Base-by-base conservation (phyloP, 441 rosid species). In the Biscutella auriculata region DNA sequence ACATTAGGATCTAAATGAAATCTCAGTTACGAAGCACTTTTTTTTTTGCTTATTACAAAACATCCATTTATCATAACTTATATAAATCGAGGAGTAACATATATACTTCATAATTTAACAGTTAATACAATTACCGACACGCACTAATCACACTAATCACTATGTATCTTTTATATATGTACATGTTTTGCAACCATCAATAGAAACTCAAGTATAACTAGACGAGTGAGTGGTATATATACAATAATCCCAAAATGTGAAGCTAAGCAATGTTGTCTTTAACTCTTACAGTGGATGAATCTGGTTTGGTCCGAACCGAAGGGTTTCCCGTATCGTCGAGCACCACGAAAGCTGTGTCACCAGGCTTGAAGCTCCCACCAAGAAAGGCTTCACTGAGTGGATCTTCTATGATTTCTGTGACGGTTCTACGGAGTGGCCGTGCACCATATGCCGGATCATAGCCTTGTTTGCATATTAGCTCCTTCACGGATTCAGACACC, bases 331-430 rank as follows among this genome's bases (percentile, higher is more conserved):
- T 71, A 53, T 73, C 79, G 79, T 93, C 98, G 11, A 93, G 68
- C 57, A 83, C 87, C 25, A 93, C 60, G 21, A 76, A 17, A 35
- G 87, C 92, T 0, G 93, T 84, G 72, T 88, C 95, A 9, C 97
- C 97, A 0, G 97, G 92, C 65, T 76, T 81, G 63, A 70, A 87
- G 17, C 59, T 73, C 62, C 88, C 95, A 2, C 81, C 71, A 30
- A 93, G 87, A 50, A 93, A 62, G 9, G 97, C 89, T 79, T 93
- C 95, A 27, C 97, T 86, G 67, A 93, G 63, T 8, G 85, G 90
- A 71, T 93, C 77, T 74, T 93, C 98, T 0, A 93, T 76, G 30
- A 88, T 57, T 40, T 76, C 77, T 53, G 97, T 82, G 34, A 93
- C 87, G 4, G 90, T 79, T 71, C 97, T 83, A 50, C 98, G 75